phyloP scores from a whole-genome alignment of 192 early-diverging fungal species.

The Coemansia sp. region DNA sequence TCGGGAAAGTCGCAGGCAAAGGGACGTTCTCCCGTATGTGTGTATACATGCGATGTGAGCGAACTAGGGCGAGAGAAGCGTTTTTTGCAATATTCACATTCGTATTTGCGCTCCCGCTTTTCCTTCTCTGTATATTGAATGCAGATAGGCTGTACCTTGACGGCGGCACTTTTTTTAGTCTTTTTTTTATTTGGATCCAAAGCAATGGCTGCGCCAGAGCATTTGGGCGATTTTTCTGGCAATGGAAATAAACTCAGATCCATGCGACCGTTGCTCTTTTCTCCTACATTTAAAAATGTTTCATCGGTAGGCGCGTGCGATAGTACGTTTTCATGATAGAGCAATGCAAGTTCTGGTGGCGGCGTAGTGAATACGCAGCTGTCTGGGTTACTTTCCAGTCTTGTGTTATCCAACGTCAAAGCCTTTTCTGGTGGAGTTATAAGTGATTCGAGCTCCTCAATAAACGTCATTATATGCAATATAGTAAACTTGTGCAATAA shows the following conservation, averaged over 20 bases:
- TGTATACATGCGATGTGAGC: slow-evolving; percentile 62
- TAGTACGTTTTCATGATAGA: neutral
- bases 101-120: slow-evolving; percentile 55
- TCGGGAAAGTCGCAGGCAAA: slow-evolving; percentile 56
- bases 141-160: slow-evolving; percentile 7
- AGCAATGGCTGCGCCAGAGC: neutral
- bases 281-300: neutral
- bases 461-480: neutral
- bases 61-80: slow-evolving; percentile 62
- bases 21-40: slow-evolving; percentile 64
- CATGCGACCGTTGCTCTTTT: neutral
- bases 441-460: slow-evolving; percentile 7
- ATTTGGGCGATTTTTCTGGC: neutral
- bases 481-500: neutral
- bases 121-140: slow-evolving; percentile 50
- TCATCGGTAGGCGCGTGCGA: neutral
- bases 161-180: neutral
- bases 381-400: neutral
- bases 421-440: neutral
- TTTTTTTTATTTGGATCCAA: neutral
- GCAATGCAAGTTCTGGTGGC: neutral
- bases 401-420: neutral
- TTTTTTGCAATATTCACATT: slow-evolving; percentile 61
- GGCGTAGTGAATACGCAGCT: neutral
- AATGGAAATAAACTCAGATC: neutral